phyloP scores from a whole-genome alignment of 2,329 filamentous ascomycete genomes.

The Trichoderma asperellum region DNA sequence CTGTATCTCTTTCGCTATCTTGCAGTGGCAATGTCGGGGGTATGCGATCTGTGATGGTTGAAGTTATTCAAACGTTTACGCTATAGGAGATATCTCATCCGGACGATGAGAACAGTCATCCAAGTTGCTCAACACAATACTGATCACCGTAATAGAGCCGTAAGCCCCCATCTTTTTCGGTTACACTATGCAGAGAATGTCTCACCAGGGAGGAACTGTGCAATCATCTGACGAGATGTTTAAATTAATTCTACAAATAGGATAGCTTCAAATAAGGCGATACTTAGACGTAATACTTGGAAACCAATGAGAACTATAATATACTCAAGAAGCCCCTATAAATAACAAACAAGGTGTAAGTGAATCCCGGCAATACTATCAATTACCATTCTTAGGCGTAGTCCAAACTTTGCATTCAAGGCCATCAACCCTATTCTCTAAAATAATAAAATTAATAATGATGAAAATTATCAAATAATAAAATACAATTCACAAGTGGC shows the following conservation, averaged over 20 bases:
- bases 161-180: neutral
- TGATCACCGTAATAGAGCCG: neutral
- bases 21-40: too few relatives aligned
- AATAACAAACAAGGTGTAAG: neutral
- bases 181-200: neutral
- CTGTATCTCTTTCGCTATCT: neutral
- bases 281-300: neutral
- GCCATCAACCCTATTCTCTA: neutral
- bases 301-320: neutral
- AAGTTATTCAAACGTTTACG: neutral
- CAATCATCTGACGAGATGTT: neutral
- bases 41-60: too few relatives aligned
- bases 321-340: neutral
- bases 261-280: rapidly evolving
- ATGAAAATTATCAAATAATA: neutral
- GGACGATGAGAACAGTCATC: neutral
- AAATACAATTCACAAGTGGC: too few relatives aligned
- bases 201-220: neutral
- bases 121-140: neutral
- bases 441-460: rapidly evolving
- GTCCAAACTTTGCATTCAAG: neutral
- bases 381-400: neutral
- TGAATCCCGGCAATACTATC: neutral
- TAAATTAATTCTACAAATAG: neutral
- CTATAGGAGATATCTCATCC: neutral